Evolutionary conservation across 768 basidiomycete genomes (phyloP).

Genomic region (Phylloporus sp.): DNA sequence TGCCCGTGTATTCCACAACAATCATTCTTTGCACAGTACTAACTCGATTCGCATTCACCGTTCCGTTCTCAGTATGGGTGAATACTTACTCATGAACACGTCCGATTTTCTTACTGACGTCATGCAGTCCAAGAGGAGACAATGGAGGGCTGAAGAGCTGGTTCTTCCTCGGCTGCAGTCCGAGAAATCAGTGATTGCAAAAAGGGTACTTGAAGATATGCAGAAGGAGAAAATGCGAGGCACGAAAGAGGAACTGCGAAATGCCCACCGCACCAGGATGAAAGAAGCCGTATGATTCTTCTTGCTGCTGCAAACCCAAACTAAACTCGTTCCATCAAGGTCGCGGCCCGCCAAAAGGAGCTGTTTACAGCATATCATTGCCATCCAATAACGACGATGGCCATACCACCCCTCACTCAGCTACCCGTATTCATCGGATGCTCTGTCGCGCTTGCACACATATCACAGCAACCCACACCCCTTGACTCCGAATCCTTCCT

Average conservation of each 20-base stretch:
- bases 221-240: constrained; percentile 49
- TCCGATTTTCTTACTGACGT: constrained; percentile 14
- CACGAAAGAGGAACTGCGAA: constrained; percentile 47
- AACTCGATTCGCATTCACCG: constrained; percentile 52
- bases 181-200: constrained; percentile 38
- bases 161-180: constrained; percentile 54
- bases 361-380: constrained; percentile 59
- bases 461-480: constrained; percentile 55
- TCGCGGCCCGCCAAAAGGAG: constrained; percentile 50
- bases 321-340: constrained; percentile 31
- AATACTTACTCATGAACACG: not conserved
- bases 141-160: constrained; percentile 55
- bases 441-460: constrained; percentile 50
- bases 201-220: constrained; percentile 44
- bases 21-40: constrained; percentile 66
- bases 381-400: constrained; percentile 50
- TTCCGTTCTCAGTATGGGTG: constrained; percentile 79
- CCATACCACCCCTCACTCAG: constrained; percentile 59
- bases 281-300: constrained; percentile 43
- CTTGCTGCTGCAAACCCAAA: not conserved
- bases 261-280: constrained; percentile 44
- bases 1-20: constrained; percentile 69
- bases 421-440: constrained; percentile 69
- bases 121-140: constrained; percentile 53
- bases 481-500: constrained; percentile 76